These are phyloP conservation scores for Exophiala oligosperma DNA, from an alignment of 2,329 filamentous ascomycete genomes.

Conservation along the genomic window DNA sequence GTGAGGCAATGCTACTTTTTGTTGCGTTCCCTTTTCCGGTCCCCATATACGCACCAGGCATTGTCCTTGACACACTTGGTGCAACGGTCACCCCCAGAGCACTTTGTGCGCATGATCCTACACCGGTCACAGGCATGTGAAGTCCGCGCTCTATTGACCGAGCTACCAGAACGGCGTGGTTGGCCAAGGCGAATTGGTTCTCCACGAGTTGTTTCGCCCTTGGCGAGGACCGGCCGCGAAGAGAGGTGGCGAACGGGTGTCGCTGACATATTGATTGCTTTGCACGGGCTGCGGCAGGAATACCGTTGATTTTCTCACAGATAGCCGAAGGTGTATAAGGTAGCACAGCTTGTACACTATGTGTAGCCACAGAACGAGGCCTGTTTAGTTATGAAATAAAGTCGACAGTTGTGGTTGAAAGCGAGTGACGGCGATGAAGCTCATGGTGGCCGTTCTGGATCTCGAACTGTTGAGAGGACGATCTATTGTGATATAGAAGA, in stretches of 20 bases:
- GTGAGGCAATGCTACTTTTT: constrained; percentile 18
- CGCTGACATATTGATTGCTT: neutral
- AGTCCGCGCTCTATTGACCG: constrained; percentile 9
- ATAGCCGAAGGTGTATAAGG: too few species aligned
- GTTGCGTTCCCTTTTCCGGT: constrained; percentile 27
- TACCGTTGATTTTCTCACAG: too few species aligned
- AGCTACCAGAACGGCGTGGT: neutral
- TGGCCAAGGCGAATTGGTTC: neutral
- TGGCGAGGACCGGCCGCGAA: neutral
- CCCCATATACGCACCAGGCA: constrained; percentile 21
- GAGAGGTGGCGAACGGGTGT: neutral
- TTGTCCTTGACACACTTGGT: constrained; percentile 26
- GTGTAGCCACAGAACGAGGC: too few species aligned
- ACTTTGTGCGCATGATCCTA: constrained; percentile 24
- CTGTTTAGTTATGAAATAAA: too few species aligned
- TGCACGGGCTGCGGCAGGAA: neutral
- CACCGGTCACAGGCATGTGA: constrained; percentile 27
- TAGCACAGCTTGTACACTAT: too few species aligned
- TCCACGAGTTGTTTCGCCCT: neutral
- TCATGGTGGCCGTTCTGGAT: too few species aligned
- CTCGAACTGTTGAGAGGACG: too few species aligned
- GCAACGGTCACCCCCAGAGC: constrained; percentile 23
- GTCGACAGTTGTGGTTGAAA: too few species aligned
- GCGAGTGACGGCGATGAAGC: too few species aligned
- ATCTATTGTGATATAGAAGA: too few species aligned